phyloP scores from a whole-genome alignment of 345 rosid genomes.

The Carallia pectinifolia region DNA sequence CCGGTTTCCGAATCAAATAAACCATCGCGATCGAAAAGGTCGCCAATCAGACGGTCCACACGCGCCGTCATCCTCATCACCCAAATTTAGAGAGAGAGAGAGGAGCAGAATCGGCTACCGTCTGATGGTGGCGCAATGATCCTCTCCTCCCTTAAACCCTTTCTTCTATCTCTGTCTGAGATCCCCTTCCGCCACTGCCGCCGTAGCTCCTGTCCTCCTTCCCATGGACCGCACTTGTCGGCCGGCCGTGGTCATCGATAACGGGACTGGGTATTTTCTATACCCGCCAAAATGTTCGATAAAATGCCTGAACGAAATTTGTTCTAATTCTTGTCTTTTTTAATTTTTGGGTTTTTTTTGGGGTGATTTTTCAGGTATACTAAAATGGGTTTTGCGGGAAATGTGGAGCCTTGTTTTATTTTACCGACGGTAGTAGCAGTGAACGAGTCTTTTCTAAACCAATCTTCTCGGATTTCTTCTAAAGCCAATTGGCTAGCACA shows the following conservation, averaged over 20 bases:
- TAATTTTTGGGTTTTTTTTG: not conserved
- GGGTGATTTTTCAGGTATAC: constrained; percentile 54
- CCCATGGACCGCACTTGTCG: constrained; percentile 87
- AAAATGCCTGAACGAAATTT: constrained; percentile 25
- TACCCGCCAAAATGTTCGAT: constrained; percentile 33
- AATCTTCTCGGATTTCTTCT: constrained; percentile 49
- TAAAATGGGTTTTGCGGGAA: constrained; percentile 95
- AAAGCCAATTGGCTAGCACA: constrained; percentile 79
- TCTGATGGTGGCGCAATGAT: constrained; percentile 33
- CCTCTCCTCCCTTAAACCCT: constrained; percentile 36
- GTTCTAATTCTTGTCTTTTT: not conserved
- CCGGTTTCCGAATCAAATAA: too few relatives aligned
- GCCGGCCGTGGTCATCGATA: constrained; percentile 95
- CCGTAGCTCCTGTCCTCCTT: constrained; percentile 2
- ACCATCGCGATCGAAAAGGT: too few relatives aligned
- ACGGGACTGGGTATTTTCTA: constrained; percentile 75
- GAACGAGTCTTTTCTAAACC: constrained; percentile 81
- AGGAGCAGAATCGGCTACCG: not conserved
- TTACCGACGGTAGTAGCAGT: constrained; percentile 87
- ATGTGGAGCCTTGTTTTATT: constrained; percentile 97
- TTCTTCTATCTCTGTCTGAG: constrained; percentile 54
- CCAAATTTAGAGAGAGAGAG: not conserved
- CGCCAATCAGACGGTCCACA: too few relatives aligned
- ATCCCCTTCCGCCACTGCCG: constrained; percentile 35
- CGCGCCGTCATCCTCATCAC: too few relatives aligned